Evolutionary conservation across 805 yeast genomes (phyloP), one percentile per base, ranked within the genome.

Genomic region (Ogataea zsoltii): DNA sequence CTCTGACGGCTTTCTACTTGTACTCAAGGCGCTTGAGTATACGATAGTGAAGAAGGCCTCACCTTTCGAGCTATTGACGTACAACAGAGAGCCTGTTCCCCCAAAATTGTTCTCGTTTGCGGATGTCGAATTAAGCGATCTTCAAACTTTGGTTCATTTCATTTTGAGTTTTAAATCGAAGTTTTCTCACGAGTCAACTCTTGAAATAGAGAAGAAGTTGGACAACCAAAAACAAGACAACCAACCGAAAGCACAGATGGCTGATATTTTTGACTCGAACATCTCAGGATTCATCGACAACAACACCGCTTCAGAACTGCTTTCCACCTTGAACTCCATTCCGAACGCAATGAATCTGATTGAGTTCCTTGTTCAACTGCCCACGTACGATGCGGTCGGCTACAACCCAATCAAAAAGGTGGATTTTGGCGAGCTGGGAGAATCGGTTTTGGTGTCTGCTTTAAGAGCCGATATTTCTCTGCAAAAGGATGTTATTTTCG

Each of bases 201-300:
- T 56, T 2, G 56, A 65, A 4, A 58, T 75, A 14, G 57, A 68
- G 23, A 53, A 54, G 10, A 64, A 67, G 7, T 61, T 78, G 30
- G 50, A 71, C 10, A 68, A 70, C 13, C 70, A 70, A 28, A 63
- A 66, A 7, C 19, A 63, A 57, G 21, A 57, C 63, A 23, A 14
- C 11, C 40, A 37, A 16, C 29, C 58, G 65, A 33, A 66, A 58
- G 32, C 56, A 53, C 30, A 65, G 60, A 48, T 69, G 78, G 23
- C 61, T 61, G 7, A 57, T 5, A 64, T 78, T 5, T 77, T 80
- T 49, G 71, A 72, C 26, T 49, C 65, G 0, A 53, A 66, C 14
- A 63, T 83, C 38, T 63, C 74, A 10, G 56, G 66, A 3, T 65
- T 67, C 41, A 64, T 81, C 42, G 72, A 74, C 47, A 62, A 68